These are phyloP conservation scores for Entomortierella parvispora DNA, from an alignment of 192 early-diverging fungal species.

Conservation along the genomic window DNA sequence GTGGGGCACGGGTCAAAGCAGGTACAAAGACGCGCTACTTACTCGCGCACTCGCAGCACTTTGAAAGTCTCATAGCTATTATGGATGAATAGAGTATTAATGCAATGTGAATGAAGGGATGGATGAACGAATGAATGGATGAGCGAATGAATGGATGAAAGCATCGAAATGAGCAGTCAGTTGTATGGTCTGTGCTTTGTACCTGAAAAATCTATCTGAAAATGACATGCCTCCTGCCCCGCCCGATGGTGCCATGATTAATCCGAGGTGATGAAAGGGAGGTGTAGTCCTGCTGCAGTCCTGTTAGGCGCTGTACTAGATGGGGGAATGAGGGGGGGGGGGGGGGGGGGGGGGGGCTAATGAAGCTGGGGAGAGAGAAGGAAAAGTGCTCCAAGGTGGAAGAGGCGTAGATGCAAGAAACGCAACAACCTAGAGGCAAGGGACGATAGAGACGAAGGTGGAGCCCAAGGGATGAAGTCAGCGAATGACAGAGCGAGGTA, in stretches of 20 bases:
- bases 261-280: not conserved
- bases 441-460: not conserved
- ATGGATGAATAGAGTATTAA: not conserved
- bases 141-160: not conserved
- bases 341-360: too few species aligned
- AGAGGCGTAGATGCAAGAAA: too few species aligned
- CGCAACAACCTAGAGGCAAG: not conserved
- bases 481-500: not conserved
- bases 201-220: constrained; percentile 49
- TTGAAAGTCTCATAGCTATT: constrained; percentile 47
- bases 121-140: not conserved
- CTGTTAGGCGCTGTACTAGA: too few species aligned
- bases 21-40: too few species aligned
- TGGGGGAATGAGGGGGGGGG: too few species aligned
- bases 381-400: too few species aligned
- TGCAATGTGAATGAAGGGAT: not conserved
- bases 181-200: constrained; percentile 11
- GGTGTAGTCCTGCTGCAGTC: too few species aligned
- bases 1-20: not conserved
- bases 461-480: not conserved
- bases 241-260: constrained; percentile 14
- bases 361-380: too few species aligned
- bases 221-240: constrained; percentile 26
- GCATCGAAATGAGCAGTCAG: not conserved
- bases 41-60: constrained; percentile 43